Conservation (phyloP, 345 rosid species). For the Hypericum androsaemum region DNA sequence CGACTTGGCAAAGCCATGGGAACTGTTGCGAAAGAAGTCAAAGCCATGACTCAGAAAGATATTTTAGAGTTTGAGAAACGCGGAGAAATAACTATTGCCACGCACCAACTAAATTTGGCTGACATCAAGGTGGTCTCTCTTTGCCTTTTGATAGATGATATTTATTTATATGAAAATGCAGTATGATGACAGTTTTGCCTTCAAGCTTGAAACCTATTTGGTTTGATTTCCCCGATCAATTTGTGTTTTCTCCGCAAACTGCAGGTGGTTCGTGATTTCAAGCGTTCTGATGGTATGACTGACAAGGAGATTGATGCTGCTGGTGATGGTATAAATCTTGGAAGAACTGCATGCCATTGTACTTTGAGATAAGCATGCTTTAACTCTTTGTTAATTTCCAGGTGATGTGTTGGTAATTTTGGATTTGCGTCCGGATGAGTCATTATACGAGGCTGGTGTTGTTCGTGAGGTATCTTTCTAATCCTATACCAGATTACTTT, state of each 20-base stretch:
- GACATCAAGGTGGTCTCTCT: slow-evolving; percentile 66
- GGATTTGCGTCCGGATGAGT: slow-evolving; percentile 81
- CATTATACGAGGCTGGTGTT: slow-evolving; percentile 78
- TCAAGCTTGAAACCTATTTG: no score
- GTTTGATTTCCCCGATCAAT: no score
- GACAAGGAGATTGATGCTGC: slow-evolving; percentile 80
- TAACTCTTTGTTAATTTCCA: slow-evolving; percentile 12
- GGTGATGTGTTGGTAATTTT: slow-evolving; percentile 92
- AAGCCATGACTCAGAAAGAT: slow-evolving; percentile 71
- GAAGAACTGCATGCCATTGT: neutral
- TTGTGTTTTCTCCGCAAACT: slow-evolving; percentile 1
- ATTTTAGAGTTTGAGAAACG: slow-evolving; percentile 67
- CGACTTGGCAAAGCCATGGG: slow-evolving; percentile 95
- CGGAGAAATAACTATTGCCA: slow-evolving; percentile 68
- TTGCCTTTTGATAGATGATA: neutral
- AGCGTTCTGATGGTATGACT: slow-evolving; percentile 68
- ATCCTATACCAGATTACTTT: no score
- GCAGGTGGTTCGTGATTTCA: slow-evolving; percentile 79
- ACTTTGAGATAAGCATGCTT: neutral
- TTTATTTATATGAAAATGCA: no score
- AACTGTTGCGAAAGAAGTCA: slow-evolving; percentile 68
- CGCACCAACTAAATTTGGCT: slow-evolving; percentile 47
- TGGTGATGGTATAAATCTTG: slow-evolving; percentile 63
- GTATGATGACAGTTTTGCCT: no score
- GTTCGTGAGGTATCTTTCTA: slow-evolving; percentile 74